A percentile compares a stretch with the other conserved stretches of the same genome.
Conservation (phyloP, 441 rosid genomes). For the Metrosideros polymorpha region DNA sequence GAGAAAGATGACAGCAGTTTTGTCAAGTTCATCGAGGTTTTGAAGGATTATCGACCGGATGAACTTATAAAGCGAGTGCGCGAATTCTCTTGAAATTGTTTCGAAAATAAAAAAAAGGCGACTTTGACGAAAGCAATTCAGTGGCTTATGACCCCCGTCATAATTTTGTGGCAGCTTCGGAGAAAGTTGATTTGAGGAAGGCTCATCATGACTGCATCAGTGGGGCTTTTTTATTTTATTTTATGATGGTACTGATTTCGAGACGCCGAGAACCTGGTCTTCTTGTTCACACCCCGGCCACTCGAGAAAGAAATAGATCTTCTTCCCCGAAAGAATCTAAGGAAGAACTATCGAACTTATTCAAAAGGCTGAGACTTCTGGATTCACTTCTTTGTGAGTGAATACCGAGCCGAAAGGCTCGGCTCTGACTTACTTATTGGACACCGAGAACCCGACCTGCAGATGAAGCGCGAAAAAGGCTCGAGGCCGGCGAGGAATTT, state of each 20-base stretch:
- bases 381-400: neutral
- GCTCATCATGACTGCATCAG: neutral
- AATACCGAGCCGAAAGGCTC: too few relatives aligned
- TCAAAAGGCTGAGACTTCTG: neutral
- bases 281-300: neutral
- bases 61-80: neutral
- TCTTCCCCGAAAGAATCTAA: neutral
- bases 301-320: neutral
- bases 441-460: neutral
- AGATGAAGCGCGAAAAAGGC: neutral
- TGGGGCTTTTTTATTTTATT: neutral
- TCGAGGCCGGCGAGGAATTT: neutral
- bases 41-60: neutral
- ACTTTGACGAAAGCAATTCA: neutral
- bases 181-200: neutral
- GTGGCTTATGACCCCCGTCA: neutral
- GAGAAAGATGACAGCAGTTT: slow-evolving; percentile 7
- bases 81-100: neutral
- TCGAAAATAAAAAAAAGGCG: neutral
- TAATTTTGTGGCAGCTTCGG: neutral
- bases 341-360: neutral
- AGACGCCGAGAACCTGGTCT: neutral
- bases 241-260: neutral
- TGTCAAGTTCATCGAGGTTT: slow-evolving; percentile 18
- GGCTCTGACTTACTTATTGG: neutral